These are phyloP conservation scores for Aureobasidium lini DNA, from an alignment of 2,329 filamentous ascomycete genomes.

Conservation along the genomic window DNA sequence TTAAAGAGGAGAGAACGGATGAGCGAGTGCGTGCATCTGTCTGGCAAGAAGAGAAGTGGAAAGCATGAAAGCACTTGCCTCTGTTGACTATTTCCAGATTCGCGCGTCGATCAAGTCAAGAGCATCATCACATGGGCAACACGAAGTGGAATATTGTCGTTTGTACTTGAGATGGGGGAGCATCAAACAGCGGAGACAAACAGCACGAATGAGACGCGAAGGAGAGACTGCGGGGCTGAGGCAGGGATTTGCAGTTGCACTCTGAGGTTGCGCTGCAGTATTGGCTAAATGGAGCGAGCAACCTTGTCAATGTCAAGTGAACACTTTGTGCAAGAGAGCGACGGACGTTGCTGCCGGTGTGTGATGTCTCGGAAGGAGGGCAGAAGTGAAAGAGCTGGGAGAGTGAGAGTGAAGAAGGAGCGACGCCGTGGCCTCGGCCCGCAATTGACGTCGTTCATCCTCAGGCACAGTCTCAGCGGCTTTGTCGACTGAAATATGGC, in stretches of 20 bases:
- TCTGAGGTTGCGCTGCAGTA: conserved; percentile 4
- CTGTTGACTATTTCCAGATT: background rate
- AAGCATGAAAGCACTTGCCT: background rate
- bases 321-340: background rate
- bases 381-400: background rate
- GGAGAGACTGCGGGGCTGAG: background rate
- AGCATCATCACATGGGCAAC: conserved; percentile 7
- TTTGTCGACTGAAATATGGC: background rate
- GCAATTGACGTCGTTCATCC: background rate
- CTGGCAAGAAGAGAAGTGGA: background rate
- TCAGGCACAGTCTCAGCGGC: background rate
- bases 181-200: background rate
- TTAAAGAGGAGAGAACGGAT: background rate
- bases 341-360: background rate
- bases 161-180: background rate
- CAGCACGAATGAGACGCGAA: conserved; percentile 6
- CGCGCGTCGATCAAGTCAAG: background rate
- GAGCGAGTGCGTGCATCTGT: background rate
- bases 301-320: background rate
- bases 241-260: conserved; percentile 9
- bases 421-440: background rate
- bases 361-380: background rate
- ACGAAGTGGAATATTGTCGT: background rate
- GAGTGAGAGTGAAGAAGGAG: background rate
- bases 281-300: background rate